Evolutionary conservation across 108 stramenopile species (phyloP), one percentile per base, ranked within the genome.

Genomic region (Cyclotella distinguenda): DNA sequence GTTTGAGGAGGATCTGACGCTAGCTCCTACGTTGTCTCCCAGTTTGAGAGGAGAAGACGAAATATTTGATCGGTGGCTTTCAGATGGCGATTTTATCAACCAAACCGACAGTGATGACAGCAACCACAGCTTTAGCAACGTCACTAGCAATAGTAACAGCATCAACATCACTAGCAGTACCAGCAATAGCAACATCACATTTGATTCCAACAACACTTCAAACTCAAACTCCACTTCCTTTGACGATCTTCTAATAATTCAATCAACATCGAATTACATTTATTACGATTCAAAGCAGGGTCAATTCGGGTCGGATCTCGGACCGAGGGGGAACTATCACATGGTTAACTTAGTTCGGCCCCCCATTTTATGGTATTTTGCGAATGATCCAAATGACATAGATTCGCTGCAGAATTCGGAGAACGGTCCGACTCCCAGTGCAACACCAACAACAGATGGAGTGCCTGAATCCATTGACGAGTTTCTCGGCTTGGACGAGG

Each of bases 271-370:
- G 13, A 26, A 42, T 25, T 60, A 53, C 39, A 35, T 71, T 25
- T 71, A 48, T 25, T 71, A 57, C 45, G 70, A 71, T 56, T 63
- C 70, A 13, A 54, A 46, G 28, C 61, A 56, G 35, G 61, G 53
- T 12, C 4, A 21, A n/a, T 63, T 71, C 28, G 70, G 70, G 0
- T 3, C 2, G n/a, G 70, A 71, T 46, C 28, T 71, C 16, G 70
- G 70, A 15, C 70, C 70, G 3, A 19, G 44, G 23, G 70, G 70
- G 2, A 34, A 55, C 27, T 52, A 43, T 10, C 53, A 33, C 11
- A 32, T 62, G 42, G 70, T 60, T 4, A 71, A 71, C 56, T 36
- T 71, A 22, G 46, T 66, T 18, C 43, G 45, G 35, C 54, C 65
- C 1, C 65, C 65, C 22, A 54, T 8, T 31, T 28, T 52, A 31